Percentiles rank a stretch among this genome's conserved stretches.
These are phyloP conservation scores for Hemerocallis citrina DNA, from an alignment of 106 monocot genomes.

Conservation along the genomic window DNA sequence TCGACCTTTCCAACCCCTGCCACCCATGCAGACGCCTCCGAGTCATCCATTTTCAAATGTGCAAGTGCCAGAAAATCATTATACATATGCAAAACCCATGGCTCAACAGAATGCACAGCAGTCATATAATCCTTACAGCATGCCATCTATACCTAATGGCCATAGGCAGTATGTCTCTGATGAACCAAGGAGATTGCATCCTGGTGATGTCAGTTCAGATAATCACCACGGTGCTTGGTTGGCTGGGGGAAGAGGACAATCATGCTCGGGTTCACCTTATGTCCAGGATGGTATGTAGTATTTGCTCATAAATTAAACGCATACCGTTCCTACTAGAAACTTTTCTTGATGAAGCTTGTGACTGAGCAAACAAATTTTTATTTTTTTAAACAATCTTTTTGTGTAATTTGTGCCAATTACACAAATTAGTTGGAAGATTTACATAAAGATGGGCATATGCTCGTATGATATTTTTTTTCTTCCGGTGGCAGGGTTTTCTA, in stretches of 20 bases:
- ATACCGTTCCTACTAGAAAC: background rate
- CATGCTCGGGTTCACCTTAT: constrained; percentile 34
- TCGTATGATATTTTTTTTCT: background rate
- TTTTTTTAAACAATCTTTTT: background rate
- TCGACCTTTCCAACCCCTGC: constrained; percentile 34
- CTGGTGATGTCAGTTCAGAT: constrained; percentile 37
- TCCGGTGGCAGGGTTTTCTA: constrained; percentile 43
- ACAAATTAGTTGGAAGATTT: background rate
- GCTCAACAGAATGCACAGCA: constrained; percentile 36
- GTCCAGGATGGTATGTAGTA: constrained; percentile 52
- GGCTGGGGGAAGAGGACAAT: constrained; percentile 27
- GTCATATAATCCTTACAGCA: constrained; percentile 31
- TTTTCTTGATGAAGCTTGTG: background rate
- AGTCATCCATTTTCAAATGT: constrained; percentile 21
- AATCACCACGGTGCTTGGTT: constrained; percentile 45
- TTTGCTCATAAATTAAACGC: background rate
- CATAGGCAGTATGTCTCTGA: constrained; percentile 39
- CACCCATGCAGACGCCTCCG: constrained; percentile 31
- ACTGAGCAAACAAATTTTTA: background rate
- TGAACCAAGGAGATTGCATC: constrained; percentile 37
- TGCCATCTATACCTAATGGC: constrained; percentile 32
- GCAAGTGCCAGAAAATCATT: constrained; percentile 37
- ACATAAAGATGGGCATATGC: background rate
- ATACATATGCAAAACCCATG: constrained; percentile 36
- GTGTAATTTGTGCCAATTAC: background rate